Percentiles rank a stretch among this genome's conserved stretches.
Conservation (phyloP, 345 rosid species). For the Chamaenerion angustifolium region DNA sequence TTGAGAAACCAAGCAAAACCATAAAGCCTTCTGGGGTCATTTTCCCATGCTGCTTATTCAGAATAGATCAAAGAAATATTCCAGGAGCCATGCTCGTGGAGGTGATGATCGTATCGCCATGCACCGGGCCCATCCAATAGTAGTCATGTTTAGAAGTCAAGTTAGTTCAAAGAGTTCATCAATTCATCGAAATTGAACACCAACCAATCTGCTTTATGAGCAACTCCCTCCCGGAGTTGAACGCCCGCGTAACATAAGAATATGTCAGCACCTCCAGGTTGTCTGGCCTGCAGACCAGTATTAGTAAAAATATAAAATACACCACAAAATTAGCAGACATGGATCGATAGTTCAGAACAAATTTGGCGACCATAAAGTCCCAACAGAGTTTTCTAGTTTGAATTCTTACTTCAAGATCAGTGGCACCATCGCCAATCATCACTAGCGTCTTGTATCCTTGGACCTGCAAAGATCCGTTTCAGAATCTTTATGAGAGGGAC, state of each 20-base stretch:
- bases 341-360: too few species aligned
- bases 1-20: too few species aligned
- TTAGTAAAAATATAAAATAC: neutral
- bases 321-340: neutral
- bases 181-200: conserved; percentile 47
- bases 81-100: too few species aligned
- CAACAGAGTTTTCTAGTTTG: neutral
- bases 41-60: too few species aligned
- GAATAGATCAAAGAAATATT: too few species aligned
- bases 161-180: conserved; percentile 38
- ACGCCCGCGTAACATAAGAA: conserved; percentile 85
- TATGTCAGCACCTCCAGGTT: conserved; percentile 83
- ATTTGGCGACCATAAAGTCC: too few species aligned
- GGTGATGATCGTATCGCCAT: too few species aligned
- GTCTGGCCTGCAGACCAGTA: conserved; percentile 40
- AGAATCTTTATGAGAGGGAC: conserved; percentile 7
- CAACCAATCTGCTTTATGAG: conserved; percentile 87
- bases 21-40: too few species aligned
- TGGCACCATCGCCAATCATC: conserved; percentile 99
- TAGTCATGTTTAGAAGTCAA: neutral
- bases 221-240: conserved; percentile 72
- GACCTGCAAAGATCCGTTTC: conserved; percentile 28
- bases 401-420: conserved; percentile 73
- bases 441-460: conserved; percentile 55
- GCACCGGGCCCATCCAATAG: too few species aligned